Conservation (phyloP, 139 green algal genomes). For the Chlorella sp. region DNA sequence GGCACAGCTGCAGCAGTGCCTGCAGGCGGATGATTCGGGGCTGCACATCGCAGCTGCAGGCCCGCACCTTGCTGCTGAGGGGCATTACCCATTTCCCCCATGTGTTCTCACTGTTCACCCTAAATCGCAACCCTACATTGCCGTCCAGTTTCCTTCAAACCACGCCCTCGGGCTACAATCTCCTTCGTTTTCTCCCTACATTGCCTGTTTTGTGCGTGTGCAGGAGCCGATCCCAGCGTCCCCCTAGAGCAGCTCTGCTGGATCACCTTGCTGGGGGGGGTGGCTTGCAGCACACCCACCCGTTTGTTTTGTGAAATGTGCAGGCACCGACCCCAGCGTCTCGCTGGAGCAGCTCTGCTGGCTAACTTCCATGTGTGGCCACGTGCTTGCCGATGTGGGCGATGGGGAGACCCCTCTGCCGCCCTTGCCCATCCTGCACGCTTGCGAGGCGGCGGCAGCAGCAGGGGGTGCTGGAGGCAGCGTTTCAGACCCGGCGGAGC, state of each 20-base stretch:
- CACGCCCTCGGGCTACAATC: too few relatives aligned
- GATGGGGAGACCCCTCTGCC: constrained; percentile 85
- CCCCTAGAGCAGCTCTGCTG: constrained; percentile 85
- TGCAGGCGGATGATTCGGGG: constrained; percentile 38
- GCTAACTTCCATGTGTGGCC: constrained; percentile 69
- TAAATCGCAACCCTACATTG: too few relatives aligned
- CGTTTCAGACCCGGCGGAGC: neutral
- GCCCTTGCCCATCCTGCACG: constrained; percentile 61
- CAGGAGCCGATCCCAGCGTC: constrained; percentile 51
- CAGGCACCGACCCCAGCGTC: constrained; percentile 52
- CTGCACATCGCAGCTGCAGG: too few relatives aligned
- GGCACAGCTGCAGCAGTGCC: constrained; percentile 40
- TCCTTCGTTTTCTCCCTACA: too few relatives aligned
- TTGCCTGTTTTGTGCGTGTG: too few relatives aligned
- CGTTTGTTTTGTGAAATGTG: neutral
- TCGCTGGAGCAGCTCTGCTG: constrained; percentile 86
- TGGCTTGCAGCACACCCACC: neutral
- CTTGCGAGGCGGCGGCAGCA: constrained; percentile 30
- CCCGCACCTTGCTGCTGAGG: too few relatives aligned
- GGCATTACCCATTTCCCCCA: too few relatives aligned
- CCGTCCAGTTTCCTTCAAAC: too few relatives aligned
- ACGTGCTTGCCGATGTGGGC: constrained; percentile 82
- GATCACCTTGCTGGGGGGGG: neutral
- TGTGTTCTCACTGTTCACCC: too few relatives aligned
- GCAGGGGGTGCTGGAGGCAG: neutral